These are phyloP conservation scores for Blastocystis sp. DNA, from an alignment of 352 stramenopile genomes.

Conservation along the genomic window DNA sequence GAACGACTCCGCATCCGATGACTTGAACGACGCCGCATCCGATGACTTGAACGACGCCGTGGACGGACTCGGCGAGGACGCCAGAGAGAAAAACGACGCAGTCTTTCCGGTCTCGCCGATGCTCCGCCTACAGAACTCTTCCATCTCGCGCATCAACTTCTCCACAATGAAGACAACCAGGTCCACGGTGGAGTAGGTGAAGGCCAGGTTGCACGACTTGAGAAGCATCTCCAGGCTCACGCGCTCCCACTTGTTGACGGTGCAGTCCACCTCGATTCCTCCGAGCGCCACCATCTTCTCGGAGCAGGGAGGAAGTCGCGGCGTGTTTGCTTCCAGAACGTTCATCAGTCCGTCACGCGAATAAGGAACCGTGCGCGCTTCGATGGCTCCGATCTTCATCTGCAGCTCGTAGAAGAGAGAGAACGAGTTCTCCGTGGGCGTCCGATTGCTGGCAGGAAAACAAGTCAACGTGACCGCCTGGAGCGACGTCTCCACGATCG, in stretches of 20 bases:
- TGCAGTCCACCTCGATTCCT: neutral
- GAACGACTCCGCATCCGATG: no score
- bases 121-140: neutral
- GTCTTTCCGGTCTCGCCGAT: neutral
- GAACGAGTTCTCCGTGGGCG: neutral
- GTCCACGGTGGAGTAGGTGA: neutral
- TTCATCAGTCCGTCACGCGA: neutral
- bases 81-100: neutral
- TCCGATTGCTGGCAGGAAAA: neutral
- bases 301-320: neutral
- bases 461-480: neutral
- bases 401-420: neutral
- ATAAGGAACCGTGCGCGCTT: neutral
- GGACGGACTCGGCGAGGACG: neutral
- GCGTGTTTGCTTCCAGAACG: neutral
- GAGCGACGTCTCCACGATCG: neutral
- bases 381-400: constrained; percentile 15
- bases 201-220: constrained; percentile 1
- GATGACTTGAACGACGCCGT: neutral
- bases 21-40: neutral
- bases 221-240: neutral
- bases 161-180: constrained; percentile 5
- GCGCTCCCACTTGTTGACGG: neutral
- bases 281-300: neutral
- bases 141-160: neutral